Evolutionary conservation across 2,329 filamentous ascomycete species (phyloP).

Genomic region (Microcera coccophila): DNA sequence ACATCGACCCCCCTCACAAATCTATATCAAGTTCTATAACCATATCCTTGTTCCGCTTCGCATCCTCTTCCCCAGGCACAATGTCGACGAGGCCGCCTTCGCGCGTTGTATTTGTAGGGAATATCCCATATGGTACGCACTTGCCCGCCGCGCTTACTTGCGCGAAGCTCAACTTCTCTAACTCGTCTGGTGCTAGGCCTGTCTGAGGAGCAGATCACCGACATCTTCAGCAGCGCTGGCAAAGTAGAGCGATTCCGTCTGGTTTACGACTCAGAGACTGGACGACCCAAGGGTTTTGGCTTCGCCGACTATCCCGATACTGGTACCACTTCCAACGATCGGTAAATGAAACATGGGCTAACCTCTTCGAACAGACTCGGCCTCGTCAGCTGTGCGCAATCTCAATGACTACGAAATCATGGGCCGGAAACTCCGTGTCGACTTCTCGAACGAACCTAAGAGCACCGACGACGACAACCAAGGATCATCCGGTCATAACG

Average conservation of each 20-base stretch:
- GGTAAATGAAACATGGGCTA: slow-evolving; percentile 10
- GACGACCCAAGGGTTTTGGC: slow-evolving; percentile 91
- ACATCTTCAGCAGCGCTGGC: slow-evolving; percentile 87
- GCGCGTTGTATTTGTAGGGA: slow-evolving; percentile 78
- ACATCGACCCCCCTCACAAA: background rate
- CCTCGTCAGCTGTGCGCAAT: slow-evolving; percentile 90
- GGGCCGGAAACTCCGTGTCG: slow-evolving; percentile 88
- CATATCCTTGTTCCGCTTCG: background rate
- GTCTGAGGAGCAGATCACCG: slow-evolving; percentile 91
- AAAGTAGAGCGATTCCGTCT: slow-evolving; percentile 88
- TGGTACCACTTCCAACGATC: slow-evolving; percentile 47
- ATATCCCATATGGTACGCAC: slow-evolving; percentile 71
- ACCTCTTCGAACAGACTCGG: slow-evolving; percentile 53
- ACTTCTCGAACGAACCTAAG: slow-evolving; percentile 91
- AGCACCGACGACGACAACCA: slow-evolving; percentile 56
- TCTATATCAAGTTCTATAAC: background rate
- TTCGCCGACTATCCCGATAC: slow-evolving; percentile 94
- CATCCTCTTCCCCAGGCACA: slow-evolving; percentile 2
- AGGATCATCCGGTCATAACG: slow-evolving; percentile 12
- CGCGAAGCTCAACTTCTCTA: too few species aligned
- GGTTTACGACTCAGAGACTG: slow-evolving; percentile 93
- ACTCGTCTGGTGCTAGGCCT: slow-evolving; percentile 58
- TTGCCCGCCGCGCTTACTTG: background rate
- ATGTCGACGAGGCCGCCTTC: slow-evolving; percentile 74
- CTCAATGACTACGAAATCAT: slow-evolving; percentile 94